Conservation (phyloP, 2,329 filamentous ascomycete genomes). For the Elsinoe arachidis region DNA sequence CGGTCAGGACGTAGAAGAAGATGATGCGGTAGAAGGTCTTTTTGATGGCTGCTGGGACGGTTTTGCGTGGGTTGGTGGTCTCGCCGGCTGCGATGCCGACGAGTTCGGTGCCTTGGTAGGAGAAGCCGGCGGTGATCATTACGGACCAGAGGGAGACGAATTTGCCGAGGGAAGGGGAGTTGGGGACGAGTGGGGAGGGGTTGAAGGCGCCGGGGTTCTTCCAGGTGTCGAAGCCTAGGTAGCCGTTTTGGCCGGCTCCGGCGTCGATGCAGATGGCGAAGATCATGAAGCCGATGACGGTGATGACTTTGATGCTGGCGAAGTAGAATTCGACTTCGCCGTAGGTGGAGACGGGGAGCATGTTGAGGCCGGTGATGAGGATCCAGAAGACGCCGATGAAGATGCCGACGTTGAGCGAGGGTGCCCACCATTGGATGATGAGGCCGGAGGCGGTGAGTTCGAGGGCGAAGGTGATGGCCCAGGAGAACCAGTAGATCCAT, state of each 20-base stretch:
- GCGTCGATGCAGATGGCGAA: slow-evolving; percentile 35
- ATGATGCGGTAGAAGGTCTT: slow-evolving; percentile 31
- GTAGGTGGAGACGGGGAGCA: slow-evolving; percentile 43
- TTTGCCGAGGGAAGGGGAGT: slow-evolving; percentile 25
- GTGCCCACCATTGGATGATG: slow-evolving; percentile 34
- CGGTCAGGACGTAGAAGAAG: slow-evolving; percentile 30
- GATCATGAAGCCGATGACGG: slow-evolving; percentile 39
- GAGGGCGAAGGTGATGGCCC: slow-evolving; percentile 34
- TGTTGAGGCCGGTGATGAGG: slow-evolving; percentile 39
- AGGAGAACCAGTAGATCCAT: slow-evolving; percentile 38
- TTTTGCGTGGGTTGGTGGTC: slow-evolving; percentile 43
- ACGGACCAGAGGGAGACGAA: slow-evolving; percentile 46
- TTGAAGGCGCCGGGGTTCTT: slow-evolving; percentile 34
- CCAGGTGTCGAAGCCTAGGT: slow-evolving; percentile 52
- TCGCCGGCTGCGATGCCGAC: slow-evolving; percentile 46
- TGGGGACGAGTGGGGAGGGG: slow-evolving; percentile 21
- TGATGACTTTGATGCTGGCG: slow-evolving; percentile 43
- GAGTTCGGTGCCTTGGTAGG: slow-evolving; percentile 48
- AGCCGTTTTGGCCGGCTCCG: slow-evolving; percentile 42
- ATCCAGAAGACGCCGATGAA: slow-evolving; percentile 28
- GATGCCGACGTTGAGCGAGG: slow-evolving; percentile 34
- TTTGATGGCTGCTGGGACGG: slow-evolving; percentile 29
- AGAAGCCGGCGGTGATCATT: slow-evolving; percentile 50
- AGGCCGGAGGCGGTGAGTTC: slow-evolving; percentile 32
- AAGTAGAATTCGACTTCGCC: slow-evolving; percentile 50